Evolutionary conservation across 2,329 filamentous ascomycete species (phyloP), one percentile per base, ranked within the genome.

Genomic region (Arthrobotrys musiformis): DNA sequence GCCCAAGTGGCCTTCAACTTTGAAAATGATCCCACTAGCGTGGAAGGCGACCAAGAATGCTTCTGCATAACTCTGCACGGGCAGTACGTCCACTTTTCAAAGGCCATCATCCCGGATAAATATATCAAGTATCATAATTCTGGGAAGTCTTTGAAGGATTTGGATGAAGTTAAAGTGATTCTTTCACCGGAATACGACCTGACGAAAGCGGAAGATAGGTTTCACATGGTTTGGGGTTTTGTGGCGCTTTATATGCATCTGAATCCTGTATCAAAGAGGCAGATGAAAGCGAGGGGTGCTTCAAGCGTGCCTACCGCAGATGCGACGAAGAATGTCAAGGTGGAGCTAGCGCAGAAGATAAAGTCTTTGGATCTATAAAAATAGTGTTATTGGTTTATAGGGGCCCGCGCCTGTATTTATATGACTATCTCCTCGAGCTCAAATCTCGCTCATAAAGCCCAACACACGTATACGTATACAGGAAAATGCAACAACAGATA

Each of bases 1-100:
- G 46, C 73, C 2, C 73, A 77, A 40, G 66, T 77, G 11, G 60
- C 73, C 64, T 77, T 77, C 73, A 77, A 77, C 61, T 77, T 50
- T 15, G 73, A 77, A 40, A 77, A 77, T 26, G 66, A 77, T 30
- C 66, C 66, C 0, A 40, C 63, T 15, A 70, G 40, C 22, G 73
- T 77, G 1, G 50, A 70, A 33, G 73, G 73, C 19, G 73, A 77
- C 42, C 73, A 77, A 40, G 66, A 70, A 13, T 77, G 73, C 42
- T 77, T 66, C 17, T 77, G 73, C 42, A 30, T 70, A 19, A 77
- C 73, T 9, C n/a, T 77, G 17, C 73, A 77, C 26, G 73, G 73
- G 17, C 73, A 77, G 42, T 77, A 77, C 28, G 66, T 77, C 7
- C 73, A 77, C 46, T 77, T 77, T 15, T 77, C 73, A 17, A 54